Base-by-base conservation (phyloP, 768 basidiomycete genomes). In the Thelephora aurantiotincta region DNA sequence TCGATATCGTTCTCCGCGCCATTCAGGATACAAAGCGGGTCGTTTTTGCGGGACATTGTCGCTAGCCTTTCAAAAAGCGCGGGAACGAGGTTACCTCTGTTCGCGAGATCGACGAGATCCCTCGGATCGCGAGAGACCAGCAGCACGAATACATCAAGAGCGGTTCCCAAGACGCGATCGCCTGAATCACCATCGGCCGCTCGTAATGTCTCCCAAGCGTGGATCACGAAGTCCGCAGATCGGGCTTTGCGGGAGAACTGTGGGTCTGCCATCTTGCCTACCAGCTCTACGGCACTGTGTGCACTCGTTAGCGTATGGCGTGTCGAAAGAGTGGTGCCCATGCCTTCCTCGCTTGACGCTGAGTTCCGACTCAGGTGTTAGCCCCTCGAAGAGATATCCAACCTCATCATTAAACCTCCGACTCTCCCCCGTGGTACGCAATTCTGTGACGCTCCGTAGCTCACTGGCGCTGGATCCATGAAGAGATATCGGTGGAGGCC, bases 351-450 rank as follows among this genome's bases (percentile, higher is more conserved):
- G 71, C 44, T 78, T 70, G 20, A 89, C 68, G 2, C 73, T 69
- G 42, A 78, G 55, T 9, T 71, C 68, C 13, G 69, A 72, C 13
- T 66, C 66, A 9, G 61, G 54, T 22, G 77, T 75, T 62, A 90
- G 71, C 0, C 88, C 85, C 60, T 91, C 88, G 51, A 89, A 82
- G 4, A 90, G 63, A 62, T 89, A 91, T 0, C 88, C 88, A 2
- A 88, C 74, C 55, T 89, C 87, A 51, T 91, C 88, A 37, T 88
- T 60, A 57, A 90, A 90, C 13, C 84, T 68, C 51, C 87, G 69
- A 47, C 70, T 79, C 63, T 90, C 85, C 11, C 88, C 88, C 59
- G 84, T 85, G 56, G 74, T 82, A 48, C 86, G 65, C 35, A 90
- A 67, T 52, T 90, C 87, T 0, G 83, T 82, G 38, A 89, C 84